Evolutionary conservation across 1,139 yeast genomes (phyloP).

Genomic region (Yamadazyma pseudoaaseri): DNA sequence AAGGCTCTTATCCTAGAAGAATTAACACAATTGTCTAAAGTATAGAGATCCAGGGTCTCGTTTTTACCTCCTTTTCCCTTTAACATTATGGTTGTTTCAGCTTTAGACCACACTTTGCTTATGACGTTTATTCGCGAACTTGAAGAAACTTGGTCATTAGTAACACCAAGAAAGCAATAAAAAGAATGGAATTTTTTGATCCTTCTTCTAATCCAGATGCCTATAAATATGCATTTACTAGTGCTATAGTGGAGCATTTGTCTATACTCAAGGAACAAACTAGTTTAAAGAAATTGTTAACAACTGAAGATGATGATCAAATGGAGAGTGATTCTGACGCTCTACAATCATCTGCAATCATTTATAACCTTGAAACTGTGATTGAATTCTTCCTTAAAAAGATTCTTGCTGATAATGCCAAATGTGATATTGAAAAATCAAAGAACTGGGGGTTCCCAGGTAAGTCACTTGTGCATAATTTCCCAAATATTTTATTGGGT

Average conservation of each 20-base stretch:
- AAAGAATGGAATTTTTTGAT: slow-evolving; percentile 11
- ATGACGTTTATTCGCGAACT: not conserved
- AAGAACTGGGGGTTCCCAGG: slow-evolving; percentile 14
- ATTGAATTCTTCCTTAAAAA: slow-evolving; percentile 12
- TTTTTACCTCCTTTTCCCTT: too few species aligned
- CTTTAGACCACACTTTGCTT: slow-evolving; percentile 1
- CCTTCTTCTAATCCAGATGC: slow-evolving; percentile 12
- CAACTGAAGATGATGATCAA: slow-evolving; percentile 4
- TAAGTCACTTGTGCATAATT: slow-evolving; percentile 10
- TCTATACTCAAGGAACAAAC: slow-evolving; percentile 9
- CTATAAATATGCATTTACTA: slow-evolving; percentile 15
- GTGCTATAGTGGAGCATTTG: slow-evolving; percentile 14
- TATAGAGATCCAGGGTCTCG: slow-evolving; percentile 15
- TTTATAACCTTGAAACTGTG: slow-evolving; percentile 14
- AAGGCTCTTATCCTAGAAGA: slow-evolving; percentile 37
- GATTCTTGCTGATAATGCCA: slow-evolving; percentile 10
- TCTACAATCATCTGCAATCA: slow-evolving; percentile 10
- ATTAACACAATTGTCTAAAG: slow-evolving; percentile 32
- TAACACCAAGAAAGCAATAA: too few species aligned
- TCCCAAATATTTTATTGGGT: slow-evolving; percentile 17
- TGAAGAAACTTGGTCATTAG: too few species aligned
- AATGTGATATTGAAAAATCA: slow-evolving; percentile 10
- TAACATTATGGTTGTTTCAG: too few species aligned
- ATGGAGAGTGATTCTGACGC: slow-evolving; percentile 6
- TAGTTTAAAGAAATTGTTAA: slow-evolving; percentile 6